Evolutionary conservation across 495 filamentous ascomycete genomes (phyloP).

Genomic region (Xylaria bambusicola): DNA sequence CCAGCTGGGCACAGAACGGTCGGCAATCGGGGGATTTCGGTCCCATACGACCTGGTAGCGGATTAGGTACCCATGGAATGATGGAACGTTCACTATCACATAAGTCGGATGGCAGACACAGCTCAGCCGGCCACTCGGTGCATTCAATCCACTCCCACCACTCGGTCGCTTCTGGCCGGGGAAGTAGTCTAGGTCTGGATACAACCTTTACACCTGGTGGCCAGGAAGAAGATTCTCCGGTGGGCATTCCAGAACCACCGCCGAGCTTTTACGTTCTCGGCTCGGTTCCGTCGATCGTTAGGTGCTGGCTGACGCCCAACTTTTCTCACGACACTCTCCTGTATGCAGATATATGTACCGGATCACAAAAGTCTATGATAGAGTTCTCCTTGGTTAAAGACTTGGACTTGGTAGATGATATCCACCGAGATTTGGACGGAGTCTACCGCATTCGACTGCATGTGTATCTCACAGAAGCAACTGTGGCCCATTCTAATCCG

Average conservation of each 20-base stretch:
- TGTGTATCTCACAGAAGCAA: conserved; percentile 88
- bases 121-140: conserved; percentile 81
- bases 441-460: conserved; percentile 69
- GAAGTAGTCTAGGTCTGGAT: conserved; percentile 81
- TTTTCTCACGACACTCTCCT: conserved; percentile 85
- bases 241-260: conserved; percentile 69
- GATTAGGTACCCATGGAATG: conserved; percentile 78
- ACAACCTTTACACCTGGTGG: conserved; percentile 65
- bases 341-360: conserved; percentile 90
- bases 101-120: conserved; percentile 95
- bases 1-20: conserved; percentile 76
- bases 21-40: conserved; percentile 79
- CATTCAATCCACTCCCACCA: conserved; percentile 57
- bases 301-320: conserved; percentile 87
- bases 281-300: conserved; percentile 87
- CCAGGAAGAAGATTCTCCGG: conserved; percentile 63
- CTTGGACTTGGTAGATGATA: conserved; percentile 66
- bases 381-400: conserved; percentile 71
- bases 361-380: conserved; percentile 81
- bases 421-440: conserved; percentile 64
- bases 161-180: conserved; percentile 68
- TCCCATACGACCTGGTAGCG: conserved; percentile 74
- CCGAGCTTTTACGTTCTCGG: conserved; percentile 81
- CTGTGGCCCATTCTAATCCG: conserved; percentile 73
- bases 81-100: conserved; percentile 89